These are phyloP conservation scores for Musa acuminata DNA, from an alignment of 176 grass and related monocot species.

Conservation along the genomic window DNA sequence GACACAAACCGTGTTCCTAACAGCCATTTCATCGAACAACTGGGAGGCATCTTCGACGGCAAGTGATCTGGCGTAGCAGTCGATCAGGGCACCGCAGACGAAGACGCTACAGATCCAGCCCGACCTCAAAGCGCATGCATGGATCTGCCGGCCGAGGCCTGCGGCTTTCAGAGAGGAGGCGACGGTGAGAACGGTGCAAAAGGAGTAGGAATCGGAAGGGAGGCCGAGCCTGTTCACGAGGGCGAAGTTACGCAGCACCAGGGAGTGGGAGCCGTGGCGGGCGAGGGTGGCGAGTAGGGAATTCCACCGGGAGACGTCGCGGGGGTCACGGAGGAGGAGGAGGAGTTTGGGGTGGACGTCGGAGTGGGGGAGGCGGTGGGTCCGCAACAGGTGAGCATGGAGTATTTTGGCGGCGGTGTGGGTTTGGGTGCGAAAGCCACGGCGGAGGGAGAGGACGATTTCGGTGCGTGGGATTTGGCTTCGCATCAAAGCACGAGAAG, in stretches of 20 bases:
- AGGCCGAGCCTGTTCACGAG: conserved; percentile 30
- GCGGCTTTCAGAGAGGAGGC: conserved; percentile 16
- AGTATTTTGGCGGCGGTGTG: conserved; percentile 29
- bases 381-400: conserved; percentile 31
- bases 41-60: conserved; percentile 24
- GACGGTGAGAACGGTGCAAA: conserved; percentile 50
- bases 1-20: conserved; percentile 41
- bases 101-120: conserved; percentile 52
- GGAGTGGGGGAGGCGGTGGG: conserved; percentile 2
- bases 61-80: conserved; percentile 30
- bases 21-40: conserved; percentile 48
- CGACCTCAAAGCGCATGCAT: conserved; percentile 29
- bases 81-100: conserved; percentile 47
- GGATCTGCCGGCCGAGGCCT: conserved; percentile 13
- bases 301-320: conserved; percentile 14
- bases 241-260: conserved; percentile 31
- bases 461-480: not conserved
- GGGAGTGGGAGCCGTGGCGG: conserved; percentile 25
- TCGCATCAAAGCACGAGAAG: not conserved
- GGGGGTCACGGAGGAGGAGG: conserved; percentile 24
- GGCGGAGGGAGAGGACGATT: not conserved
- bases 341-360: not conserved
- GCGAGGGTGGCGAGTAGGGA: conserved; percentile 39
- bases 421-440: no score
- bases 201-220: conserved; percentile 47